Percentiles rank a stretch among this genome's conserved stretches.
Conservation (phyloP, 768 basidiomycete species). For the Pleurotus cornucopiae region DNA sequence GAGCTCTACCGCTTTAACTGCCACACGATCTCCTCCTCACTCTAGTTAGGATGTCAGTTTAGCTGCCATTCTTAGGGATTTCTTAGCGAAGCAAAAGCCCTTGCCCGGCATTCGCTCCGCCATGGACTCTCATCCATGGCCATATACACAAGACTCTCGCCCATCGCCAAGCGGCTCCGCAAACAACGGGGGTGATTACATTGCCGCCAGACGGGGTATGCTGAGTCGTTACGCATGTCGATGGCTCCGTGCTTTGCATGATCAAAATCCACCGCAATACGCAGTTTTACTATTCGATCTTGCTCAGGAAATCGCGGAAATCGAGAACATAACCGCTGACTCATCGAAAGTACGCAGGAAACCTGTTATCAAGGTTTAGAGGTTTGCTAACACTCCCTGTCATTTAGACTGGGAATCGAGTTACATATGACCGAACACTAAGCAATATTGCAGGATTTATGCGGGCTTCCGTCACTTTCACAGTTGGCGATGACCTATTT, state of each 20-base stretch:
- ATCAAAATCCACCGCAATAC: constrained; percentile 53
- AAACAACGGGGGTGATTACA: constrained; percentile 69
- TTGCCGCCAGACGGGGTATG: constrained; percentile 53
- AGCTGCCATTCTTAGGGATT: constrained; percentile 63
- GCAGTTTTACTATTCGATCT: constrained; percentile 48
- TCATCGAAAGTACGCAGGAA: too few species aligned
- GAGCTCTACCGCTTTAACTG: constrained; percentile 11
- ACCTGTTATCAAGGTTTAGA: too few species aligned
- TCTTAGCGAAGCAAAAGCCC: constrained; percentile 48
- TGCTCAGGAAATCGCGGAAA: constrained; percentile 41
- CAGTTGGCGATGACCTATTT: constrained; percentile 54
- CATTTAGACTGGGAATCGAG: too few species aligned
- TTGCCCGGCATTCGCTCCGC: constrained; percentile 63
- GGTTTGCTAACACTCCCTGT: too few species aligned
- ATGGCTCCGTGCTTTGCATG: constrained; percentile 71
- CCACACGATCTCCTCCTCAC: constrained; percentile 4
- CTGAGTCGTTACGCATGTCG: constrained; percentile 51
- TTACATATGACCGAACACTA: constrained; percentile 38
- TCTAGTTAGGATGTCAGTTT: constrained; percentile 57
- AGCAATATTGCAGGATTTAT: constrained; percentile 50
- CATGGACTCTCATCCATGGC: constrained; percentile 51
- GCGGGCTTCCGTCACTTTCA: constrained; percentile 52
- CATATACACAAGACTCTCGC: constrained; percentile 33
- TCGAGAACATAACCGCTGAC: not conserved
- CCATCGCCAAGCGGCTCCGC: constrained; percentile 31